Evolutionary conservation across 306 rosid species (phyloP), one percentile per base, ranked within the genome.

Genomic region (Begonia peltatifolia): DNA sequence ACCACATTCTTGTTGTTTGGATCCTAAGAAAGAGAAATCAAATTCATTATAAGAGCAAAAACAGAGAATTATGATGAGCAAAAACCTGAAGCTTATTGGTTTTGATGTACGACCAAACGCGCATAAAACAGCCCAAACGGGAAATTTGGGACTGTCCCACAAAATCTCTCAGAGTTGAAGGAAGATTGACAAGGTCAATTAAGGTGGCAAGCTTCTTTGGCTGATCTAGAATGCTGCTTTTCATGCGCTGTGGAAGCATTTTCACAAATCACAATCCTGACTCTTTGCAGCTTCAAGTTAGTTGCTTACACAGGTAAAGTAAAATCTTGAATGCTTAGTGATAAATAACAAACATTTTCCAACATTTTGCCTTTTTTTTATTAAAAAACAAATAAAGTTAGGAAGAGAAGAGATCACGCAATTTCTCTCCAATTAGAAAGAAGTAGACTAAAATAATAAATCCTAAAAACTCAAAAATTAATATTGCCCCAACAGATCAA

Each of bases 31-130:
- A 58, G 35, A 35, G 49, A 61, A 50, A 54, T 53, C 58, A 53
- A 15, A 49, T 60, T 65, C 62, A 41, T 52, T 11, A 48, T 73
- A 58, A 62, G 54, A 15, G 17, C 35, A 14, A 11, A 58, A 43
- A 47, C 47, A 2, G 18, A 9, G 61, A 47, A 53, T 14, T 13
- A 7, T 51, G 12, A 60, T 22, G 38, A 10, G 9, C 38, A 56
- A 47, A 22, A 74, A 89, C 97, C 94, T 89, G 95, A 10, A 85
- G 94, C 64, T 82, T 78, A 23, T 85, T 76, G 69, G 83, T 72
- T 79, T 85, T 89, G 82, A 89, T 74, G 69, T 89, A 80, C 14
- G 94, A 80, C 97, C 97, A 89, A 53, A 89, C 83, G 23, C 57
- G 67, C 67, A 47, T 55, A 68, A 85, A 89, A 57, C 97, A 89